Conservation (phyloP, 495 filamentous ascomycete genomes). For the Thermochaetoides thermophila region DNA sequence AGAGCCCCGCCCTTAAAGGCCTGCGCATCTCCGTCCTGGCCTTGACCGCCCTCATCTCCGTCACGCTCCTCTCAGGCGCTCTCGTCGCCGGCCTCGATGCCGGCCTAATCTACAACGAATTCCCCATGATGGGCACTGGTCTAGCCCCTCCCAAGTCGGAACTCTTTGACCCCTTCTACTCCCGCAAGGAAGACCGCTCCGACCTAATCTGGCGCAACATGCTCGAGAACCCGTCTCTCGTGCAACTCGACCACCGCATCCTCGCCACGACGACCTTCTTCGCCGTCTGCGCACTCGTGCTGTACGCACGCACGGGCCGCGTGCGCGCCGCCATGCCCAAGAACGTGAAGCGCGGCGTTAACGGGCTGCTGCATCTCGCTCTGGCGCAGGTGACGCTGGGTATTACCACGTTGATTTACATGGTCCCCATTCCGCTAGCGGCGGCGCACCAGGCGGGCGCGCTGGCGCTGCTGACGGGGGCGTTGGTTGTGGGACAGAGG, state of each 20-base stretch:
- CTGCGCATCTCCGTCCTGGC: conserved; percentile 61
- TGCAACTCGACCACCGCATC: conserved; percentile 91
- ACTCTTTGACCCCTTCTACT: conserved; percentile 76
- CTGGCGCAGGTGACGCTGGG: conserved; percentile 72
- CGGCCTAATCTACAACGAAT: conserved; percentile 95
- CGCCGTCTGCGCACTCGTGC: conserved; percentile 59
- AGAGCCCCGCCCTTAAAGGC: conserved; percentile 46
- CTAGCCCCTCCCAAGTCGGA: conserved; percentile 67
- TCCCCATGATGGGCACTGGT: conserved; percentile 83
- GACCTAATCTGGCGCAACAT: conserved; percentile 94
- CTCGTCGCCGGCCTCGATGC: conserved; percentile 92
- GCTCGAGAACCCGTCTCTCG: conserved; percentile 88
- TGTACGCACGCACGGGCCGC: conserved; percentile 52
- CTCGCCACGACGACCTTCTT: conserved; percentile 81
- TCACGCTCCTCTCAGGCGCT: conserved; percentile 81
- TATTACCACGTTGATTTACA: conserved; percentile 79
- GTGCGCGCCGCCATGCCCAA: conserved; percentile 50
- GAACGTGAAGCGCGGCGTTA: conserved; percentile 51
- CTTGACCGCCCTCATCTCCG: conserved; percentile 67
- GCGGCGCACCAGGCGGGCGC: conserved; percentile 88
- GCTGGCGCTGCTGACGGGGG: conserved; percentile 70
- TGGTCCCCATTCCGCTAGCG: conserved; percentile 77
- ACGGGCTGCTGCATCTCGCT: conserved; percentile 70
- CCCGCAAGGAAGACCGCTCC: conserved; percentile 52
- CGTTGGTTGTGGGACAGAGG: conserved; percentile 55